Conservation (phyloP, 202 grass and related monocot genomes). For the Setaria italica region DNA sequence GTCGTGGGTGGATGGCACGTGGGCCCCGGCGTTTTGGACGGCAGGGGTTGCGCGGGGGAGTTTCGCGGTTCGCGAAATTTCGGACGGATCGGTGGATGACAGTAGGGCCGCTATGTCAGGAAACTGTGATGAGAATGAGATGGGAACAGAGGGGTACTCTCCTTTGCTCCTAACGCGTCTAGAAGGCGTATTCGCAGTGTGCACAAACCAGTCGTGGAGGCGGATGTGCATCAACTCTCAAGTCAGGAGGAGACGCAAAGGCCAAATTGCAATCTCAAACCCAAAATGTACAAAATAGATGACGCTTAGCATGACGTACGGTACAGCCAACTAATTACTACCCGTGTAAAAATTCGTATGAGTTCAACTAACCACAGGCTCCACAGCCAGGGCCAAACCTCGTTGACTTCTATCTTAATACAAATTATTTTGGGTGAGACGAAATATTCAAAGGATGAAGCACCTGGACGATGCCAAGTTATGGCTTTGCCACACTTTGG, state of each 20-base stretch:
- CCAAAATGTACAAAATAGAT: background rate
- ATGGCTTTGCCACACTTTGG: too few relatives aligned
- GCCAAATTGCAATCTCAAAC: background rate
- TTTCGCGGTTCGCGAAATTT: slow-evolving; percentile 38
- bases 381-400: too few relatives aligned
- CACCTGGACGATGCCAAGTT: too few relatives aligned
- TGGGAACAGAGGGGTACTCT: background rate
- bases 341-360: too few relatives aligned
- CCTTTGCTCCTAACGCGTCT: background rate
- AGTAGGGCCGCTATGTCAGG: background rate
- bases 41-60: background rate
- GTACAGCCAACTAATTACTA: too few relatives aligned
- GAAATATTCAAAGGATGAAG: too few relatives aligned
- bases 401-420: too few relatives aligned
- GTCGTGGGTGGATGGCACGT: slow-evolving; percentile 9
- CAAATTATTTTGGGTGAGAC: too few relatives aligned
- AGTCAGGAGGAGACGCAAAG: background rate
- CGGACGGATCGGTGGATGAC: background rate
- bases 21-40: background rate
- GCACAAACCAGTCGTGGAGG: background rate
- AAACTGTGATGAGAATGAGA: too few relatives aligned
- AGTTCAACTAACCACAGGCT: too few relatives aligned
- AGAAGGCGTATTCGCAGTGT: background rate
- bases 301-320: too few relatives aligned
- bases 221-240: background rate